These are phyloP conservation scores for Syzygium grande DNA, from an alignment of 345 rosid species.

Conservation along the genomic window DNA sequence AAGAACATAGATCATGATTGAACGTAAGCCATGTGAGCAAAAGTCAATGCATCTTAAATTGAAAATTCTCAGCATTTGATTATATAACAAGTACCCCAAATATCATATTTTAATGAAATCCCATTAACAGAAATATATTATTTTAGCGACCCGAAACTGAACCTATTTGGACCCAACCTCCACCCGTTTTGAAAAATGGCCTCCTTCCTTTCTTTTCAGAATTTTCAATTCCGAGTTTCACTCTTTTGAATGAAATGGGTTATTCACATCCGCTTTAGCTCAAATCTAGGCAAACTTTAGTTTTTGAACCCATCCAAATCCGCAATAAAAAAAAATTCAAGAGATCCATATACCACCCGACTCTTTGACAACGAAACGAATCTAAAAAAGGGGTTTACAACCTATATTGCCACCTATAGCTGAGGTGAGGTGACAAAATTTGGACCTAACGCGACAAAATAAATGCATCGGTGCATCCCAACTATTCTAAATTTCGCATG, in stretches of 20 bases:
- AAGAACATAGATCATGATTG: no score
- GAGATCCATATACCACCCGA: rapidly evolving
- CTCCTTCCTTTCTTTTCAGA: background rate
- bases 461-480: background rate
- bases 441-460: background rate
- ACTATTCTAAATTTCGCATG: background rate
- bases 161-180: rapidly evolving
- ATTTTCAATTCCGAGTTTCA: background rate
- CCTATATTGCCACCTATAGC: background rate
- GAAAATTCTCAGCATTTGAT: no score
- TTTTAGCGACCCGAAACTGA: background rate
- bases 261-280: background rate
- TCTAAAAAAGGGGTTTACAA: background rate
- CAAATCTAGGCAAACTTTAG: background rate
- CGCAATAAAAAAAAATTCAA: background rate
- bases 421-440: background rate
- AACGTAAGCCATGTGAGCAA: no score
- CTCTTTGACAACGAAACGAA: background rate
- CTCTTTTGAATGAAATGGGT: background rate
- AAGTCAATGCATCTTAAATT: no score
- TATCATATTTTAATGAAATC: no score
- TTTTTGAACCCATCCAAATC: background rate
- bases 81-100: no score
- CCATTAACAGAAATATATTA: no score
- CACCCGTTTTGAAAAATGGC: no score